These are phyloP conservation scores for Alternaria consortialis DNA, from an alignment of 2,329 filamentous ascomycete species.

Conservation along the genomic window DNA sequence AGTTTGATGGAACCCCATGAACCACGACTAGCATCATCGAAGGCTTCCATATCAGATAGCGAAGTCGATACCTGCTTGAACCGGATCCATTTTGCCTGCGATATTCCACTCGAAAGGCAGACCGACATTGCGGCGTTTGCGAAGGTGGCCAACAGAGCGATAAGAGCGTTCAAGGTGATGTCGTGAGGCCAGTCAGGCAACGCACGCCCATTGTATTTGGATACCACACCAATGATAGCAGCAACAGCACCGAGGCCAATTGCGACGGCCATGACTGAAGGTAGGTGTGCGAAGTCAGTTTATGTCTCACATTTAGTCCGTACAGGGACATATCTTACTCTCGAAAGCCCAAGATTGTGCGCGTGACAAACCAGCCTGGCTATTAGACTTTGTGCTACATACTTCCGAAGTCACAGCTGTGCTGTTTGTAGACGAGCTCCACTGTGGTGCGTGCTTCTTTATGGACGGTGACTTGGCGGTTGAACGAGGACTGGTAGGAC, in stretches of 20 bases:
- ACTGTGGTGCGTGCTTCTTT: constrained; percentile 16
- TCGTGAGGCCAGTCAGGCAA: constrained; percentile 24
- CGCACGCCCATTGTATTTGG: constrained; percentile 21
- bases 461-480: constrained; percentile 5
- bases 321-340: not conserved
- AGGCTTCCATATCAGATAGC: constrained; percentile 21
- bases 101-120: constrained; percentile 23
- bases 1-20: constrained; percentile 21
- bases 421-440: constrained; percentile 18
- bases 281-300: not conserved
- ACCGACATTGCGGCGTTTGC: constrained; percentile 24
- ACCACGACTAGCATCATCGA: constrained; percentile 26
- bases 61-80: constrained; percentile 17
- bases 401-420: constrained; percentile 14
- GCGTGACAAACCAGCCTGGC: constrained; percentile 10
- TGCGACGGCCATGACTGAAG: constrained; percentile 11
- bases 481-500: constrained; percentile 10
- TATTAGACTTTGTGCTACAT: constrained; percentile 16
- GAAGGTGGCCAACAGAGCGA: constrained; percentile 22
- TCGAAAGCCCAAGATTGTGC: constrained; percentile 19
- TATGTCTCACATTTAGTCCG: not conserved
- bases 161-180: constrained; percentile 25
- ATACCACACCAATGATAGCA: constrained; percentile 20
- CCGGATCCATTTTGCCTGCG: constrained; percentile 24
- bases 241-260: constrained; percentile 17